Evolutionary conservation across 2,329 filamentous ascomycete genomes (phyloP).

Genomic region (Lecanoromycetidae sp.): DNA sequence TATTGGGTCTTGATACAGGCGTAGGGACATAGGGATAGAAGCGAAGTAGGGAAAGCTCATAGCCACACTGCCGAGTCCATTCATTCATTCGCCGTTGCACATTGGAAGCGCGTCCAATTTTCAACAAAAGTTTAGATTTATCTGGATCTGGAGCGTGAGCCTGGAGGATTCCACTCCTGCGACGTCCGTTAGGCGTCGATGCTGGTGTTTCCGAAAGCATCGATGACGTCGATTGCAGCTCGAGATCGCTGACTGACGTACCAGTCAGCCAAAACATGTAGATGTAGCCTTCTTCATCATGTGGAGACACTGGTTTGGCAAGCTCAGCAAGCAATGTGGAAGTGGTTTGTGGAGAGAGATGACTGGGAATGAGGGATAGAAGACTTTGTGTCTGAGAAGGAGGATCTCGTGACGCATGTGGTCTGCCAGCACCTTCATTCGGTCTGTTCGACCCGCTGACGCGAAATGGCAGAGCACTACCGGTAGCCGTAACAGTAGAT

Average conservation of each 20-base stretch:
- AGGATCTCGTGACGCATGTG: slow-evolving; percentile 16
- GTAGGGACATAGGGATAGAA: slow-evolving; percentile 74
- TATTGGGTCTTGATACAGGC: slow-evolving; percentile 14
- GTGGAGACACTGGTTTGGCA: slow-evolving; percentile 57
- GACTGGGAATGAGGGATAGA: slow-evolving; percentile 57
- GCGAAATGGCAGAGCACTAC: slow-evolving; percentile 4
- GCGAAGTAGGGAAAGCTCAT: slow-evolving; percentile 73
- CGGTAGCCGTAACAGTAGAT: not conserved
- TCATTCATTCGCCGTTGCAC: slow-evolving; percentile 84
- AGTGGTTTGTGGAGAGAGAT: slow-evolving; percentile 54
- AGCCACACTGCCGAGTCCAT: slow-evolving; percentile 87
- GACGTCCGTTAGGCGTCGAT: not conserved
- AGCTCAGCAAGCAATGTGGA: slow-evolving; percentile 66
- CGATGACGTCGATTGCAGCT: slow-evolving; percentile 38
- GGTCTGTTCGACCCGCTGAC: slow-evolving; percentile 13
- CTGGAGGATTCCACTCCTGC: slow-evolving; percentile 20
- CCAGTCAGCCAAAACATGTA: slow-evolving; percentile 98
- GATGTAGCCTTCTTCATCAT: slow-evolving; percentile 76
- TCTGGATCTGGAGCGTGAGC: slow-evolving; percentile 24
- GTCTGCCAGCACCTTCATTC: slow-evolving; percentile 17
- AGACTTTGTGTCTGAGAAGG: slow-evolving; percentile 34
- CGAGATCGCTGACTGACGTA: slow-evolving; percentile 35
- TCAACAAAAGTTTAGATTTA: slow-evolving; percentile 39
- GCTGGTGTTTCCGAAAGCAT: slow-evolving; percentile 39
- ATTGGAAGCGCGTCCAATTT: slow-evolving; percentile 60